Evolutionary conservation across 371 early-diverging fungal species (phyloP), one percentile per base, ranked within the genome.

Genomic region (Dinochytrium kinnereticum): DNA sequence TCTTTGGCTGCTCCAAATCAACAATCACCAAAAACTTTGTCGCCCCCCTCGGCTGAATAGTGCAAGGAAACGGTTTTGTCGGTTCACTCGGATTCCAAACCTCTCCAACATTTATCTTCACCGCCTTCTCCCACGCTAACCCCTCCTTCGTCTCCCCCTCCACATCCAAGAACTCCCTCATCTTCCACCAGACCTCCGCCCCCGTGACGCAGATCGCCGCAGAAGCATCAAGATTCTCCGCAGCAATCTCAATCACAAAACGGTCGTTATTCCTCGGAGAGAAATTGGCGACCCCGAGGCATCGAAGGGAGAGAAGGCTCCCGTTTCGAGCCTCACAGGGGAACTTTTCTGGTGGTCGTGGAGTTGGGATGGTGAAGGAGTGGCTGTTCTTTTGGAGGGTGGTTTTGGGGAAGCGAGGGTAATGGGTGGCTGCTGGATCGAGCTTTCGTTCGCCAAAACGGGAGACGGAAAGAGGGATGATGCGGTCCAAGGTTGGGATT

Each of bases 31-130:
- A 5, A 53, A 53, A 13, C 24, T 53, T 53, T 5, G 55, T 24
- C n/a, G 55, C 55, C 26, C 55, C 55, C 7, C 55, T 13, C 5
- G 26, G n/a, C 7, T 5, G n/a, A 24, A 53, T 26, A 26, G 13
- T 53, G 26, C 55, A 53, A 53, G 55, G 55, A 26, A 53, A 53
- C 55, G 55, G n/a, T 53, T 26, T 53, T 21, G 55, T 13, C 10
- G 49, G 49, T 26, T 53, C 55, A 7, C 17, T 53, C 5, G 55
- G 55, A 53, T 24, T 53, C 55, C 7, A 7, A 5, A 53, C 55
- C 26, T 53, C 55, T 5, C 55, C 55, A 7, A 24, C 13, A 13
- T 24, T 13, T 5, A 53, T 5, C 26, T 7, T 53, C 24, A n/a
- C 55, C 5, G 26, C 55, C 24, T 53, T 53, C 5, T 5, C 24